Base-by-base conservation (phyloP, 371 early-diverging fungal genomes). In the Polyrhizophydium stewartii region DNA sequence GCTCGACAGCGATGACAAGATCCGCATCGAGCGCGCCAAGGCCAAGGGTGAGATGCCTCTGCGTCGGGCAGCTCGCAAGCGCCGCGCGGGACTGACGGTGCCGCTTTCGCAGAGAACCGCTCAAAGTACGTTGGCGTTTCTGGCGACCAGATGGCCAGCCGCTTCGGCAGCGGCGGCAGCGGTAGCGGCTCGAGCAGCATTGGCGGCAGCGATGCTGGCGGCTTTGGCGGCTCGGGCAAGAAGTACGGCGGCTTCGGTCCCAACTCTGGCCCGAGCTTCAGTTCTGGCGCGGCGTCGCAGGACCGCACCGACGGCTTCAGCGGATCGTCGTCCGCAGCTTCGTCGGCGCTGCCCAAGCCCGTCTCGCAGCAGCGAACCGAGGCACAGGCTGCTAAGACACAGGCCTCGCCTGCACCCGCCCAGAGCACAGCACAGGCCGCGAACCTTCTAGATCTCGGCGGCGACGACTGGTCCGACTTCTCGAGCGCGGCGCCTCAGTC, bases 21-120 rank as follows among this genome's bases (percentile, higher is more conserved):
- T 96, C 63, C 86, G 85, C 38, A 78, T 77, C 19, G 98, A 97
- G 64, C 85, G 98, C 21, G 85, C 86, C 62, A 92, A 90, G 66
- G 96, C 98, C 19, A 88, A 87, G 66, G 49, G 49, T 47, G 83
- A 81, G 49, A 31, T 17, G 32, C 27, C n/a, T 16, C n/a, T 16
- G 43, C n/a, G 43, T 43, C 16, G 16, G 43, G 43, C 16, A n/a
- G n/a, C n/a, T n/a, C n/a, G n/a, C n/a, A n/a, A n/a, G n/a, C n/a
- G n/a, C n/a, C n/a, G n/a, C n/a, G n/a, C n/a, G n/a, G n/a, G n/a
- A n/a, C n/a, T n/a, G n/a, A n/a, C n/a, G n/a, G n/a, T n/a, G n/a
- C n/a, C n/a, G 16, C 43, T 43, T 25, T 3, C 7, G 16, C 28
- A 59, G 77, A 77, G 35, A 97, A 92, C 70, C 83, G 89, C 30